Evolutionary conservation across 2,329 filamentous ascomycete species (phyloP).

Genomic region (Neofusicoccum laricinum): DNA sequence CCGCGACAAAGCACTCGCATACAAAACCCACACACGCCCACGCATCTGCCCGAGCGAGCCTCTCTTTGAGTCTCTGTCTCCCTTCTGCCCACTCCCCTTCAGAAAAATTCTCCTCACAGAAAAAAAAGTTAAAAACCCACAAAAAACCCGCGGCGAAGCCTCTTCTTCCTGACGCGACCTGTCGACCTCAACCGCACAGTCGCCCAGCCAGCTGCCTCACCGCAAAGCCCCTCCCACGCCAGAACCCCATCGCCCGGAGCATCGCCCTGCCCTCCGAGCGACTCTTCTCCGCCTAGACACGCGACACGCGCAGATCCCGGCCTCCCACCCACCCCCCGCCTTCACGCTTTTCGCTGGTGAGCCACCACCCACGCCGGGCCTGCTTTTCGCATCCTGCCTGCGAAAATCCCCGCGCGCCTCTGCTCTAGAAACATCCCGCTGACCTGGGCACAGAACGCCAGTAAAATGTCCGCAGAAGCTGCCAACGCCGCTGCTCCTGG

Average conservation of each 20-base stretch:
- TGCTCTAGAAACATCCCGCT: constrained; percentile 20
- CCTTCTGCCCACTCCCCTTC: constrained; percentile 19
- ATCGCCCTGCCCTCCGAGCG: background rate
- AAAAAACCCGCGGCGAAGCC: constrained; percentile 26
- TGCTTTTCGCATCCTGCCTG: background rate
- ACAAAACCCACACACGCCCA: constrained; percentile 15
- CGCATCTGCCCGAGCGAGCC: constrained; percentile 17
- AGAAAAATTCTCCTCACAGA: constrained; percentile 23
- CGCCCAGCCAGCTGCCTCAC: constrained; percentile 11
- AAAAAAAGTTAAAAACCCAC: constrained; percentile 40
- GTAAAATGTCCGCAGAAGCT: constrained; percentile 40
- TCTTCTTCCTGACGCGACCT: constrained; percentile 15
- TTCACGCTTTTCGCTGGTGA: constrained; percentile 21
- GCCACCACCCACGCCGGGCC: constrained; percentile 7
- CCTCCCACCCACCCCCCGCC: background rate
- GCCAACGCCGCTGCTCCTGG: constrained; percentile 50
- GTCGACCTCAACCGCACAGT: constrained; percentile 14
- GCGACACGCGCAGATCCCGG: background rate
- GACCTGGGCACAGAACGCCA: constrained; percentile 21
- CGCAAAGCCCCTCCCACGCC: background rate
- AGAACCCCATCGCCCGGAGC: constrained; percentile 5
- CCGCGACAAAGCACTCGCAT: constrained; percentile 14
- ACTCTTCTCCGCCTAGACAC: background rate
- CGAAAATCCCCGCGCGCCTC: background rate
- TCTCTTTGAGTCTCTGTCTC: constrained; percentile 18